Evolutionary conservation across 495 filamentous ascomycete species (phyloP), one percentile per base, ranked within the genome.

Genomic region (Rhypophila decipiens): DNA sequence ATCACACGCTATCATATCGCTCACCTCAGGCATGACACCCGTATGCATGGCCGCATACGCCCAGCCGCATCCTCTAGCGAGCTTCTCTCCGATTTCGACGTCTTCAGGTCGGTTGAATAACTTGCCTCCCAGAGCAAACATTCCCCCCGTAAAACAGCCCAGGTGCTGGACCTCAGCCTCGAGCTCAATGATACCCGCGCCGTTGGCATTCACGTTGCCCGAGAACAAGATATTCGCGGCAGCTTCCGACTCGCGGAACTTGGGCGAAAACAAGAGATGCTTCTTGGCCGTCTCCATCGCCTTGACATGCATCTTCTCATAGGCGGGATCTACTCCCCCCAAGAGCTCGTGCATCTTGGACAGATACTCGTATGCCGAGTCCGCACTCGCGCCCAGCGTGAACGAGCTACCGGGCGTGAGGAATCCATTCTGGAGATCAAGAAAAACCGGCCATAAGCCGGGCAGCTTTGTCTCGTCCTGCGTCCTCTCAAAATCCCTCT

Each of bases 51-150:
- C 73, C 27, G 82, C 74, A 59, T 96, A 96, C 2, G 87, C 81
- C 90, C 88, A 96, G n/a, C 90, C 83, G 53, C 91, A 96, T 12
- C 90, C 93, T 43, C 93, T 84, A 0, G 88, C 86, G n/a, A 96
- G 73, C 55, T 87, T 85, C 38, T 75, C 70, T 3, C 84, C 93
- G 19, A 88, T 74, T n/a, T 85, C 75, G 41, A 96, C 65, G 56
- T 96, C 85, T 3, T 76, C 74, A 1, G 81, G 70, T 15, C 81
- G 70, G 19, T 76, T 69, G 50, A 94, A 90, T 3, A 90, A 71
- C 53, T 80, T 85, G 19, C 87, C 84, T 31, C 88, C 93, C 35
- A 98, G 69, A 10, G 82, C 91, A 41, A 95, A 81, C 91, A 96
- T 96, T 21, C 88, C 91, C 12, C 93, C 91, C 0, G 80, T 80